A percentile compares a stretch with the other conserved stretches of the same genome.
phyloP scores from a whole-genome alignment of 2,329 filamentous ascomycete species.

The Herpotrichia juniperi region DNA sequence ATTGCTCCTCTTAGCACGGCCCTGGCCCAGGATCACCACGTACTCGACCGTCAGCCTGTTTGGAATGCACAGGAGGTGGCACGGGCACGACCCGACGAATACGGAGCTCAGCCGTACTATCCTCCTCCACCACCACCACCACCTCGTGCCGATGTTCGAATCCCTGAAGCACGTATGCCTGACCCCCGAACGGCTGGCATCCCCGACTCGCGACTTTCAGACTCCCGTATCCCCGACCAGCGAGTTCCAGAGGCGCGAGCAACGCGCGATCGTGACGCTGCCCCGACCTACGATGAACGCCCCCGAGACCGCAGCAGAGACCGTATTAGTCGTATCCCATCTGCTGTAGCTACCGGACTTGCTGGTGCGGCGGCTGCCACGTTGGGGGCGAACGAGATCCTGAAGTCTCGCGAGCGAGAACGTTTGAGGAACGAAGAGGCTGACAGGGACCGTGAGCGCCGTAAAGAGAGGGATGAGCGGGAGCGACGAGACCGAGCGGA shows the following conservation, averaged over 20 bases:
- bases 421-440: constrained; percentile 46
- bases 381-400: constrained; percentile 32
- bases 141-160: constrained; percentile 34
- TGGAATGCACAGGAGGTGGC: constrained; percentile 24
- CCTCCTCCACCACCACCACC: constrained; percentile 10
- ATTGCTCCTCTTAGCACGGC: constrained; percentile 38
- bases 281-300: constrained; percentile 36
- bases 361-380: constrained; percentile 38
- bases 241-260: not conserved
- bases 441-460: constrained; percentile 47
- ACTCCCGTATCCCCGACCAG: constrained; percentile 5
- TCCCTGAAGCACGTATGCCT: constrained; percentile 26
- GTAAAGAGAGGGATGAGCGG: constrained; percentile 40
- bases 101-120: constrained; percentile 29
- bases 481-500: constrained; percentile 35
- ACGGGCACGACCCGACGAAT: constrained; percentile 24
- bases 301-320: constrained; percentile 36
- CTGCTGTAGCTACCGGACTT: constrained; percentile 35
- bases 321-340: constrained; percentile 8
- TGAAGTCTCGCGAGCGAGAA: constrained; percentile 39
- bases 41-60: constrained; percentile 45
- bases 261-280: constrained; percentile 25
- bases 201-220: not conserved
- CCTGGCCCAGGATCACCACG: constrained; percentile 45
- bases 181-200: constrained; percentile 5